Evolutionary conservation across 2,329 filamentous ascomycete species (phyloP).

Genomic region (Teratosphaeria nubilosa): DNA sequence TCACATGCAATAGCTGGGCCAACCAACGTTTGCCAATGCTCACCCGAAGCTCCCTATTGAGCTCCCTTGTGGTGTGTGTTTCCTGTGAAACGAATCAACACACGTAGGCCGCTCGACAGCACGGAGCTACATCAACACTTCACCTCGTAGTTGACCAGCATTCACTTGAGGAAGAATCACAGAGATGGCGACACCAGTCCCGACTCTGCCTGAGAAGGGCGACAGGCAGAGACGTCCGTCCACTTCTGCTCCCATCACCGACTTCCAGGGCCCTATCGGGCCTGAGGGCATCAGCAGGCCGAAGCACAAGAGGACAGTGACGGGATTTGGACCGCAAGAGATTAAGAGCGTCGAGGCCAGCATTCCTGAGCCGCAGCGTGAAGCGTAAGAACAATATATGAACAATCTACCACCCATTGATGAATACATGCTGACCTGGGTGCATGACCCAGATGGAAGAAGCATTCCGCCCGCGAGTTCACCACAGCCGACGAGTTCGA

Average conservation of each 20-base stretch:
- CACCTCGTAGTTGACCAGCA: background rate
- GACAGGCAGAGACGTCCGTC: slow-evolving; percentile 71
- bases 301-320: slow-evolving; percentile 96
- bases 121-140: background rate
- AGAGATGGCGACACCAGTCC: slow-evolving; percentile 13
- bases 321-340: slow-evolving; percentile 79
- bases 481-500: slow-evolving; percentile 70
- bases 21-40: background rate
- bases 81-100: background rate
- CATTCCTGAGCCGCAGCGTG: slow-evolving; percentile 81
- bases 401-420: background rate
- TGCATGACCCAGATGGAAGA: slow-evolving; percentile 43
- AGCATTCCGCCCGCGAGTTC: slow-evolving; percentile 58
- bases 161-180: background rate
- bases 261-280: slow-evolving; percentile 77
- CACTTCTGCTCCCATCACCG: slow-evolving; percentile 69
- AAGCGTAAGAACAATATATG: slow-evolving; percentile 50
- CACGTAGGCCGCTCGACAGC: background rate
- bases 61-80: background rate
- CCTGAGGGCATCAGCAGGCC: slow-evolving; percentile 72
- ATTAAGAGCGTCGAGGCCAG: slow-evolving; percentile 89
- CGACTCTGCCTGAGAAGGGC: slow-evolving; percentile 14
- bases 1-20: background rate
- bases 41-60: background rate
- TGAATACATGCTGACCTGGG: background rate